Percentiles rank a stretch among this genome's conserved stretches.
Evolutionary conservation across 1,284 basidiomycete species (phyloP).

Genomic region (Farysia itapuensis): DNA sequence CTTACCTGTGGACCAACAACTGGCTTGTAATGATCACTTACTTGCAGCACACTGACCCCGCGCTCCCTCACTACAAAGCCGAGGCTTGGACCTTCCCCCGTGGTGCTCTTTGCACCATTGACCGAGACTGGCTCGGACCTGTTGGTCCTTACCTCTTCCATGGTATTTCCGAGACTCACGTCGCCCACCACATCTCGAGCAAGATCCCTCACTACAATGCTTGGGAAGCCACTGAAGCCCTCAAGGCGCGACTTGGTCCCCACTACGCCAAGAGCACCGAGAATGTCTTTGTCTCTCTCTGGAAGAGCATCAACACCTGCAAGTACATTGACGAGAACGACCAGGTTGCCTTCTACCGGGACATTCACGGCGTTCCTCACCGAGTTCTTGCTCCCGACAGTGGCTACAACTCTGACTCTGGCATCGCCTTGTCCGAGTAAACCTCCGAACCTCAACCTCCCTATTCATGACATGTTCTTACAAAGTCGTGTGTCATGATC

Average conservation of each 20-base stretch:
- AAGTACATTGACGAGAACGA: slow-evolving; percentile 56
- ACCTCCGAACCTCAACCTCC: no score
- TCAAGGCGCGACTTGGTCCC: slow-evolving; percentile 75
- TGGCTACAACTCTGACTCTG: slow-evolving; percentile 52
- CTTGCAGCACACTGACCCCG: slow-evolving; percentile 94
- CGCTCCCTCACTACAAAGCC: slow-evolving; percentile 90
- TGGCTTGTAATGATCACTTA: slow-evolving; percentile 62
- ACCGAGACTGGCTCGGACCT: slow-evolving; percentile 78
- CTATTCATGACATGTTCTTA: no score
- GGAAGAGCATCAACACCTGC: slow-evolving; percentile 63
- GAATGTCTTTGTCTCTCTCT: slow-evolving; percentile 64
- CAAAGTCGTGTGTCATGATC: no score
- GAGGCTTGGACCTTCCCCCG: slow-evolving; percentile 90
- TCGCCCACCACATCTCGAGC: slow-evolving; percentile 57
- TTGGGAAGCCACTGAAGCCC: slow-evolving; percentile 88
- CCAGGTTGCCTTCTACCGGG: slow-evolving; percentile 56
- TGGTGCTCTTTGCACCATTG: slow-evolving; percentile 89
- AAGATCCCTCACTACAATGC: slow-evolving; percentile 63
- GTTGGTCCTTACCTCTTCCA: slow-evolving; percentile 63
- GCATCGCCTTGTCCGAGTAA: slow-evolving; percentile 51
- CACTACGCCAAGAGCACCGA: slow-evolving; percentile 65
- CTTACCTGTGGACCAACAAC: slow-evolving; percentile 84
- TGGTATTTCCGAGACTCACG: slow-evolving; percentile 61
- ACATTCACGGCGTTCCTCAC: slow-evolving; percentile 52
- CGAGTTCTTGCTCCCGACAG: slow-evolving; percentile 38